Evolutionary conservation across 1,139 yeast genomes (phyloP).

Genomic region (Debaryomyces nepalensis): DNA sequence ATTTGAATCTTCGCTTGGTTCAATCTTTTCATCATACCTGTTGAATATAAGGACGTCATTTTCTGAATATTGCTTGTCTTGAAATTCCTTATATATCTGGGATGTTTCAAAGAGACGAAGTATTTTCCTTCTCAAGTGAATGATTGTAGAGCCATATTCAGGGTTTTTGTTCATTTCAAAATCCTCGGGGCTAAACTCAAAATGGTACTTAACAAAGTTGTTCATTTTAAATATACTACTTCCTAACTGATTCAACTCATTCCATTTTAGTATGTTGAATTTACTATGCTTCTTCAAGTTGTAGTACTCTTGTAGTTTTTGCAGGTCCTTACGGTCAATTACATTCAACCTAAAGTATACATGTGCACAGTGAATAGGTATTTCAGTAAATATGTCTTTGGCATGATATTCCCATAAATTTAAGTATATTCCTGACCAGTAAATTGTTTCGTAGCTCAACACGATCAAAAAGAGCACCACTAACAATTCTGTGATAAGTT

Average conservation of each 20-base stretch:
- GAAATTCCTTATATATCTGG: slow-evolving; percentile 38
- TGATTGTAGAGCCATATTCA: slow-evolving; percentile 72
- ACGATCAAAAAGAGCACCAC: slow-evolving; percentile 39
- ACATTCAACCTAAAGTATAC: slow-evolving; percentile 58
- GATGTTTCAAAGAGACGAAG: slow-evolving; percentile 59
- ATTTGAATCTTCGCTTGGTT: slow-evolving; percentile 38
- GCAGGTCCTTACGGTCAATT: slow-evolving; percentile 26
- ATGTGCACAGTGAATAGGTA: slow-evolving; percentile 81
- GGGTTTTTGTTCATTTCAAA: slow-evolving; percentile 60
- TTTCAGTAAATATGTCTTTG: slow-evolving; percentile 66
- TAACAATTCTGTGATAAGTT: slow-evolving; percentile 47
- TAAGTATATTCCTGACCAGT: slow-evolving; percentile 54
- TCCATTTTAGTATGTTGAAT: slow-evolving; percentile 32
- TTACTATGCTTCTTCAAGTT: slow-evolving; percentile 30
- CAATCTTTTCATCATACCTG: slow-evolving; percentile 32
- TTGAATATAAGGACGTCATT: slow-evolving; percentile 37
- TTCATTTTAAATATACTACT: slow-evolving; percentile 27
- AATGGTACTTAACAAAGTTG: slow-evolving; percentile 60
- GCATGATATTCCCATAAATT: slow-evolving; percentile 65
- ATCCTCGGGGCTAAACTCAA: slow-evolving; percentile 85
- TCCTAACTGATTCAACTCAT: slow-evolving; percentile 34
- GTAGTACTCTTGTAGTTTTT: slow-evolving; percentile 33
- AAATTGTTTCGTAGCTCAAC: slow-evolving; percentile 46
- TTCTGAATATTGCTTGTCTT: slow-evolving; percentile 22
- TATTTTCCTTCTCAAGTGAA: slow-evolving; percentile 59